Evolutionary conservation across 352 stramenopile species (phyloP).

Genomic region (Elongisporangium senticosum): DNA sequence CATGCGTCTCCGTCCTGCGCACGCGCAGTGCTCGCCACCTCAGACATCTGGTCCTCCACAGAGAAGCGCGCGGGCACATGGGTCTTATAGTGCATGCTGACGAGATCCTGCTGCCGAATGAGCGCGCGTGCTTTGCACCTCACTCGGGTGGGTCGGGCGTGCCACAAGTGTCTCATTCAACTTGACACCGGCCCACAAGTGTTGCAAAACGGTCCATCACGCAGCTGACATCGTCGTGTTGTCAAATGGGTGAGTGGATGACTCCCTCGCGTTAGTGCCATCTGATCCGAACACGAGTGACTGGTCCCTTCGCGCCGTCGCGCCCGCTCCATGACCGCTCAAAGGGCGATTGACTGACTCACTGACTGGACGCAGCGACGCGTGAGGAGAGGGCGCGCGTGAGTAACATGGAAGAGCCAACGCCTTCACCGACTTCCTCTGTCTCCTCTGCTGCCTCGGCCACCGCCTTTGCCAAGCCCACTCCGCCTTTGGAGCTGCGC

Average conservation of each 20-base stretch:
- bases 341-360: not conserved
- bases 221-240: not conserved
- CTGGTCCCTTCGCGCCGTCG: not conserved
- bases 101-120: slow-evolving; percentile 5
- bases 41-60: slow-evolving; percentile 84
- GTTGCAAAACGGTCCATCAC: not conserved
- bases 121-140: not conserved
- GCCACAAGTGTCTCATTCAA: not conserved
- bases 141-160: not conserved
- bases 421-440: not conserved
- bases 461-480: not conserved
- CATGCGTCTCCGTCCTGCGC: not conserved
- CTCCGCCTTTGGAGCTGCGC: not conserved
- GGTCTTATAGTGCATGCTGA: slow-evolving; percentile 81
- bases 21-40: slow-evolving; percentile 23
- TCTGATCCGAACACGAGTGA: not conserved
- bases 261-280: not conserved
- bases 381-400: not conserved
- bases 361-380: not conserved
- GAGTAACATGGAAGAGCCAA: not conserved
- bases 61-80: slow-evolving; percentile 81
- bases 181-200: not conserved
- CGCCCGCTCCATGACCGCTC: not conserved
- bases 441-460: not conserved
- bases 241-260: not conserved